Evolutionary conservation across 2,329 filamentous ascomycete species (phyloP).

Genomic region (Verticillium tricorpus): DNA sequence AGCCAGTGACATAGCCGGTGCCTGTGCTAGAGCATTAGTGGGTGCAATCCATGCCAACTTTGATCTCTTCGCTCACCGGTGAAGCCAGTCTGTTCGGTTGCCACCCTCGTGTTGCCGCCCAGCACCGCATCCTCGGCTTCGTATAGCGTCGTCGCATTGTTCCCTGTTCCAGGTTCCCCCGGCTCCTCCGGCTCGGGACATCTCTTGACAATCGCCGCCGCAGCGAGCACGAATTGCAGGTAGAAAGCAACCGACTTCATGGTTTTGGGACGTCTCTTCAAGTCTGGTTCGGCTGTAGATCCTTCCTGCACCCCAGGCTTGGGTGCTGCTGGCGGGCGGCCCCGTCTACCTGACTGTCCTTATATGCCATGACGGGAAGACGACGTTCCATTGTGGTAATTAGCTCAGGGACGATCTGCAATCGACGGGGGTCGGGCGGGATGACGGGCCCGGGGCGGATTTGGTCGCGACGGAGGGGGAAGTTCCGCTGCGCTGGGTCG

Average conservation of each 20-base stretch:
- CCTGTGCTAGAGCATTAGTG: constrained; percentile 19
- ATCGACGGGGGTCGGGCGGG: not conserved
- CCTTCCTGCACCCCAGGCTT: not conserved
- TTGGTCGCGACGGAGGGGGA: not conserved
- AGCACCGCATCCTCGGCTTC: constrained; percentile 38
- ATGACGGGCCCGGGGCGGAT: not conserved
- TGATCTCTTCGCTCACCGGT: constrained; percentile 19
- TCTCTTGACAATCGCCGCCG: constrained; percentile 1
- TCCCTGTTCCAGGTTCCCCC: not conserved
- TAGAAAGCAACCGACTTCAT: not conserved
- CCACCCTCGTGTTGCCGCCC: constrained; percentile 30
- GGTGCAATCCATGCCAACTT: no score
- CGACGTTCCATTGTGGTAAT: not conserved
- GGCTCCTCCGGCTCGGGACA: not conserved
- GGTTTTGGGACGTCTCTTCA: not conserved
- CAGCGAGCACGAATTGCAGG: not conserved
- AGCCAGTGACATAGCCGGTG: constrained; percentile 41
- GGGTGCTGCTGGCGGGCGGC: not conserved
- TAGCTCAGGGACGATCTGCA: not conserved
- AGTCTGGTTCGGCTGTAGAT: not conserved
- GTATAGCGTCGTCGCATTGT: constrained; percentile 13
- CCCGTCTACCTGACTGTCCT: not conserved
- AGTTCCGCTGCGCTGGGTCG: not conserved
- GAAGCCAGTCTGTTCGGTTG: constrained; percentile 32
- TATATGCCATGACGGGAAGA: not conserved